Conservation (phyloP, 23 red algal species). For the Porphyridium purpureum region DNA sequence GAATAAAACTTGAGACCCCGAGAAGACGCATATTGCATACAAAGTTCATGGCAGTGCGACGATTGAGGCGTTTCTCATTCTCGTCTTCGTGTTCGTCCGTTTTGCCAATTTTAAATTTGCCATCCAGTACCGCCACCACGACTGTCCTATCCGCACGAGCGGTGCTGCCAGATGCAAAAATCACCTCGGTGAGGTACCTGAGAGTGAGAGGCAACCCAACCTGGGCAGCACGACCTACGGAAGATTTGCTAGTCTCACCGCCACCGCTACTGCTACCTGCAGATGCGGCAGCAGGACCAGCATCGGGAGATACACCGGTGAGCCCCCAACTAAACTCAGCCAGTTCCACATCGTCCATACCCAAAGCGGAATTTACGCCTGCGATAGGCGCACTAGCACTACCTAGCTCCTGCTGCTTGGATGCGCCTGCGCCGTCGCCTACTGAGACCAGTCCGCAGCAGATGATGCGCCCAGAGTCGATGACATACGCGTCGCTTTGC, state of each 20-base stretch:
- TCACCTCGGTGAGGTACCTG: too few species aligned
- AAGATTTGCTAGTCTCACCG: too few species aligned
- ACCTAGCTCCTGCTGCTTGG: too few species aligned
- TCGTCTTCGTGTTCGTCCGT: too few species aligned
- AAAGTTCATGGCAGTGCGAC: slow-evolving; percentile 85
- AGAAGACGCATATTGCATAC: slow-evolving; percentile 77
- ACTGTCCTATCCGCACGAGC: too few species aligned
- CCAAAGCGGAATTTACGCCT: slow-evolving; percentile 9
- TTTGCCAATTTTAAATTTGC: too few species aligned
- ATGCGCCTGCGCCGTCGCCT: slow-evolving; percentile 21
- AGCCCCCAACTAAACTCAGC: not conserved
- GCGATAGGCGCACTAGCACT: not conserved
- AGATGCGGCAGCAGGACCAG: not conserved
- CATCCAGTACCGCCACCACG: too few species aligned
- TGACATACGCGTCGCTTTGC: slow-evolving; percentile 56
- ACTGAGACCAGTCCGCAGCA: slow-evolving; percentile 55
- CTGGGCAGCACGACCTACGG: too few species aligned
- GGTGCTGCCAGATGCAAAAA: too few species aligned
- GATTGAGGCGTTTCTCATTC: slow-evolving; percentile 19
- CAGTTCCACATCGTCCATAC: slow-evolving; percentile 12
- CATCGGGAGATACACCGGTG: not conserved
- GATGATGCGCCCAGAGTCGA: slow-evolving; percentile 26
- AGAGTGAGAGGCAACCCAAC: too few species aligned
- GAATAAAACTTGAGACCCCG: slow-evolving; percentile 48
- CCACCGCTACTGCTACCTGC: too few species aligned